These are phyloP conservation scores for Camellia sinensis DNA, from an alignment of 148 eudicot genomes.

Conservation along the genomic window DNA sequence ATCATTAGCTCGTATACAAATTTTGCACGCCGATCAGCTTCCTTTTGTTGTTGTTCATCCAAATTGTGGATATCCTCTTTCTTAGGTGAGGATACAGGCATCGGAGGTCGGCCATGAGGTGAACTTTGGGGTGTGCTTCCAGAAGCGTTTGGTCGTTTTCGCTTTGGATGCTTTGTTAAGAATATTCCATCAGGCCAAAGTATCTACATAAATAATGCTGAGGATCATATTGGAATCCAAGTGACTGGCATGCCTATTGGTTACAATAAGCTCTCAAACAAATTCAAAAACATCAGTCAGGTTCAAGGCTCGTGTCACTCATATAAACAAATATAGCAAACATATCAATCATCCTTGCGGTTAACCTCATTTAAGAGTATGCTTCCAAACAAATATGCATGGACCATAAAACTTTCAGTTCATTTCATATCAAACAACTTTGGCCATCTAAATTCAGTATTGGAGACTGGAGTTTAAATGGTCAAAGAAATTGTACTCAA, in stretches of 20 bases:
- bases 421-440: not conserved
- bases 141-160: slow-evolving; percentile 50
- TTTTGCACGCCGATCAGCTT: slow-evolving; percentile 79
- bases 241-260: not conserved
- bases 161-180: slow-evolving; percentile 86
- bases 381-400: not conserved
- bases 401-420: not conserved
- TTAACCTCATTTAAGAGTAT: not conserved
- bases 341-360: not conserved
- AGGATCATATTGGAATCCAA: not conserved
- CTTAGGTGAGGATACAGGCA: slow-evolving; percentile 44
- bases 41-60: slow-evolving; percentile 60
- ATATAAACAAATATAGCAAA: not conserved
- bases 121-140: slow-evolving; percentile 40
- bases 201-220: slow-evolving; percentile 38
- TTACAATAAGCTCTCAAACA: not conserved
- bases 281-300: not conserved
- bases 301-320: not conserved
- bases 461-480: not conserved
- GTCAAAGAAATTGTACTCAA: not conserved
- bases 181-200: slow-evolving; percentile 99
- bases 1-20: slow-evolving; percentile 88
- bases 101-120: slow-evolving; percentile 39
- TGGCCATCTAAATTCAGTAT: not conserved
- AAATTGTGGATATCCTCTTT: slow-evolving; percentile 38